Evolutionary conservation across 768 basidiomycete genomes (phyloP), one percentile per base, ranked within the genome.

Genomic region (Lactarius evosmus): DNA sequence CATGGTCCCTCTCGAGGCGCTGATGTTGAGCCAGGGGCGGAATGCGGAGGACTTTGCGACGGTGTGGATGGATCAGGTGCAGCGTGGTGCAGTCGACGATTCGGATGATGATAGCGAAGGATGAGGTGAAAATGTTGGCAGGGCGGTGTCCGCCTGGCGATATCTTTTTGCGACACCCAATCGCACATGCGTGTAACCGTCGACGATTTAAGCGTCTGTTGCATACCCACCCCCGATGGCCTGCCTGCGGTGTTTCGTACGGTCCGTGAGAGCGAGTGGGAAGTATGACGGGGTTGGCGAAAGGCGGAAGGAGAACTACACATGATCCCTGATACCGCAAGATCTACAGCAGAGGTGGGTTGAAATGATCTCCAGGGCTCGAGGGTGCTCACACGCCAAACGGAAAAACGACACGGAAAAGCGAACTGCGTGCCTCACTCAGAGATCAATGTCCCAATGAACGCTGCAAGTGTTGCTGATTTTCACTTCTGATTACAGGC

Each of bases 1-100:
- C 70, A 95, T 94, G 88, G 80, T 95, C 34, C 96, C 95, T 9
- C 81, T 93, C 54, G 95, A 98, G 70, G 91, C 90, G 4, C 75
- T 96, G n/a, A 82, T 79, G 56, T 73, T 97, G 70, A 88, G 93
- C 69, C 82, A 81, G 56, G 95, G 95, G 4, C 79, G 81, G 55
- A 82, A 81, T 66, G 82, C 93, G 27, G 78, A 82, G 29, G 88
- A 89, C 57, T 97, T 97, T 73, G 84, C 87, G 3, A 79, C 84
- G 19, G 72, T 78, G 11, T 89, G 85, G 86, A 77, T 81, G 70
- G 79, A 85, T 25, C 79, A 83, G 64, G 74, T 91, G 1, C 69
- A 75, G 62, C 74, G 73, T 61, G 67, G 66, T 17, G 68, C 70
- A 4, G 46, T 22, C 63, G 40, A 41, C 12, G 65, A 65, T 36